Evolutionary conservation across 306 rosid species (phyloP).

Genomic region (Adenanthera pavonina): DNA sequence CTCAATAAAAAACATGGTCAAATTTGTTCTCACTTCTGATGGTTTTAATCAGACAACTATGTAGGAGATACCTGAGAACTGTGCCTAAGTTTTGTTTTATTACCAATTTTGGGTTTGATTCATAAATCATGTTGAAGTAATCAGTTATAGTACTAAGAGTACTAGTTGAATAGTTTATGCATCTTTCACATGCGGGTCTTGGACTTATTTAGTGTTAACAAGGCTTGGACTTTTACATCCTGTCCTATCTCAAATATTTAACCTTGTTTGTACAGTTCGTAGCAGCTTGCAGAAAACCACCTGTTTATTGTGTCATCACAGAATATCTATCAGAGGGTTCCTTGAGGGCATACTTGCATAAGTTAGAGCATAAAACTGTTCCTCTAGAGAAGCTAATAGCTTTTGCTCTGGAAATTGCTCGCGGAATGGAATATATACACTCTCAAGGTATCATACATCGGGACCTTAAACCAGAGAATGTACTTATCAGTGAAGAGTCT

Average conservation of each 20-base stretch:
- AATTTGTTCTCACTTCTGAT: neutral
- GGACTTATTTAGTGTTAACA: neutral
- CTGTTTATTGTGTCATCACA: constrained; percentile 80
- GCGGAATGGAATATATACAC: constrained; percentile 93
- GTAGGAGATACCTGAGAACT: neutral
- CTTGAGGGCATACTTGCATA: constrained; percentile 83
- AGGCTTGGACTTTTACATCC: constrained; percentile 10
- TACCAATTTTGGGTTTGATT: constrained; percentile 16
- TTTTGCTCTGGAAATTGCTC: constrained; percentile 84
- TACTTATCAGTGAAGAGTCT: constrained; percentile 64
- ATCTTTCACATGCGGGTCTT: constrained; percentile 35
- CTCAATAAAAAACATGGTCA: neutral
- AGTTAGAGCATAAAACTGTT: constrained; percentile 64
- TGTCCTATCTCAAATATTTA: constrained; percentile 38
- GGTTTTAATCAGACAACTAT: neutral
- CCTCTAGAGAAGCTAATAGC: constrained; percentile 59
- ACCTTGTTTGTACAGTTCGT: constrained; percentile 63
- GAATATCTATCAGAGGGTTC: constrained; percentile 88
- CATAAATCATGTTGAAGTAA: constrained; percentile 8
- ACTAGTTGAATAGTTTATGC: constrained; percentile 1
- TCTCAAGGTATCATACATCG: constrained; percentile 86
- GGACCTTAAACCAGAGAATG: constrained; percentile 93
- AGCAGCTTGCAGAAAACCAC: constrained; percentile 88
- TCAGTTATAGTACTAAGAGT: neutral
- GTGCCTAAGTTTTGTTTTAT: neutral